These are phyloP conservation scores for Geotrichum siamense DNA, from an alignment of 1,139 yeast genomes.

Conservation along the genomic window DNA sequence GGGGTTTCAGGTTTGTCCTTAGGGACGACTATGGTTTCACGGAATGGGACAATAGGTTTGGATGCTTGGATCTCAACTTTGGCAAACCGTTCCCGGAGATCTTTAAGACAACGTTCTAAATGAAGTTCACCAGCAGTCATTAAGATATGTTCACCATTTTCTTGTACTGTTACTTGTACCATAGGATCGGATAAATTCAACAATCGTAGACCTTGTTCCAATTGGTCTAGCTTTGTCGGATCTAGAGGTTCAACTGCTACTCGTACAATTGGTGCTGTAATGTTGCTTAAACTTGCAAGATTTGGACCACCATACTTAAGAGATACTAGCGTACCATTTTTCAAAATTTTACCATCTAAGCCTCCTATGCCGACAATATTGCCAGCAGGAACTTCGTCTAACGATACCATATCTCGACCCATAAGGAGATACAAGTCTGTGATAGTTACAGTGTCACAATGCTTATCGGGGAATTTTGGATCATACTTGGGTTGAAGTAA, in stretches of 20 bases:
- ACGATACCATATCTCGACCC: conserved; percentile 83
- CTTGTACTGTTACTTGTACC: conserved; percentile 76
- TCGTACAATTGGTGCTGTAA: conserved; percentile 80
- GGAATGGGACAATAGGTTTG: conserved; percentile 89
- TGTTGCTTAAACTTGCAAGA: conserved; percentile 59
- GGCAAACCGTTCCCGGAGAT: conserved; percentile 84
- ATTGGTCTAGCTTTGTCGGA: conserved; percentile 66
- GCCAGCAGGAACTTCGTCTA: conserved; percentile 86
- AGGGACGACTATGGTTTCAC: conserved; percentile 64
- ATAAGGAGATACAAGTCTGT: conserved; percentile 72
- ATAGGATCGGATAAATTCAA: conserved; percentile 90
- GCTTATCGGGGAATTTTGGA: conserved; percentile 57
- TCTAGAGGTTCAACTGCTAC: conserved; percentile 92
- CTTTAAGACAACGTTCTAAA: conserved; percentile 83
- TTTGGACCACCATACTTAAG: conserved; percentile 48
- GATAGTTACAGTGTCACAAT: conserved; percentile 48
- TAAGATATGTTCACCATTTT: conserved; percentile 83
- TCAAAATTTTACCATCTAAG: conserved; percentile 69
- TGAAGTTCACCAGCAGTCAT: conserved; percentile 97
- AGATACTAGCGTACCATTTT: conserved; percentile 73
- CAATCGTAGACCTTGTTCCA: conserved; percentile 71
- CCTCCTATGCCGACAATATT: conserved; percentile 94
- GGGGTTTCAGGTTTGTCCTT: conserved; percentile 20
- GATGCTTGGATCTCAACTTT: conserved; percentile 81
- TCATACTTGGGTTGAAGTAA: conserved; percentile 85